phyloP scores from a whole-genome alignment of 1,284 basidiomycete species.

The Cutaneotrichosporon cyanovorans region DNA sequence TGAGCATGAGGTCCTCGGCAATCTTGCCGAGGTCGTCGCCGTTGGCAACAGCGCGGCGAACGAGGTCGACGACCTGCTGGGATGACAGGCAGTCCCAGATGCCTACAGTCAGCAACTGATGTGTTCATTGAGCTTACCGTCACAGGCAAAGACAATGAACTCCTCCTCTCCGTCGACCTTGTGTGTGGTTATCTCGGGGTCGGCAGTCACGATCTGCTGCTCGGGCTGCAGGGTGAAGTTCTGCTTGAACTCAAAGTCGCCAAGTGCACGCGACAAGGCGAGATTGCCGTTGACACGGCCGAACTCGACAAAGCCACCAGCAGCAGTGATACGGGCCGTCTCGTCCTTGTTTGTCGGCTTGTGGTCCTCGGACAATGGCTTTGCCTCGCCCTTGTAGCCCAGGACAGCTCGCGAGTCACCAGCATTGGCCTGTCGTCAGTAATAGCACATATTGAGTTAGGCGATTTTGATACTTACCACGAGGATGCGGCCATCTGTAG shows the following conservation, averaged over 20 bases:
- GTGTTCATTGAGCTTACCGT: constrained; percentile 56
- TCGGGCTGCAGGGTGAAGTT: constrained; percentile 74
- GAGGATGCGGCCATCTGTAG: constrained; percentile 63
- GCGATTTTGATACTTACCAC: constrained; percentile 55
- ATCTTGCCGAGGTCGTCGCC: constrained; percentile 73
- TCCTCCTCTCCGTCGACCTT: constrained; percentile 82
- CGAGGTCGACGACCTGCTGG: constrained; percentile 86
- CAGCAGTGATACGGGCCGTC: constrained; percentile 74
- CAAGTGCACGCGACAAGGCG: constrained; percentile 87
- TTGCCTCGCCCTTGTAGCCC: constrained; percentile 72
- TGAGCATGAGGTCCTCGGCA: constrained; percentile 82
- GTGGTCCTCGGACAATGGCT: constrained; percentile 88
- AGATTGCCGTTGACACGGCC: constrained; percentile 98
- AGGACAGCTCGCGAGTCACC: constrained; percentile 96
- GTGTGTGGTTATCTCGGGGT: constrained; percentile 85
- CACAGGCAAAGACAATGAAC: constrained; percentile 91
- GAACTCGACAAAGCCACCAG: constrained; percentile 96
- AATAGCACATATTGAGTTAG: not conserved
- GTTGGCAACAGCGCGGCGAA: constrained; percentile 74
- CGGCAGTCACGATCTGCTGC: constrained; percentile 88
- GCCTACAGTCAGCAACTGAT: constrained; percentile 51
- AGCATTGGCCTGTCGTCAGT: constrained; percentile 73
- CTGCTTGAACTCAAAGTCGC: constrained; percentile 99
- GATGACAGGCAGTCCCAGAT: constrained; percentile 98
- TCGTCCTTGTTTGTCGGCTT: constrained; percentile 89